These are phyloP conservation scores for Petasospora fabianii DNA, from an alignment of 1,139 yeast species.

Conservation along the genomic window DNA sequence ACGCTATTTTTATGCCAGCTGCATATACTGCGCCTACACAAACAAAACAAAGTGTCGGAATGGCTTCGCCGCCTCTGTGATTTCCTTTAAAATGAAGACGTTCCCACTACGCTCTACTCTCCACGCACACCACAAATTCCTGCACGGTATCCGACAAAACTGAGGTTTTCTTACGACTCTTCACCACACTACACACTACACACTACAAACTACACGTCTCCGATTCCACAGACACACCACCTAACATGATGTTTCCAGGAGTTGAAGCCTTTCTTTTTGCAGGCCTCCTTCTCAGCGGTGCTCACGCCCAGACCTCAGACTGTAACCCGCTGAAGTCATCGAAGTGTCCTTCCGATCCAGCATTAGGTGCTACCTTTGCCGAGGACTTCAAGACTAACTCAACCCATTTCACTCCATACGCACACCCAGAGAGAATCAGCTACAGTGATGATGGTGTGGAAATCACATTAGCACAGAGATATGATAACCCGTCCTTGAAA, in stretches of 20 bases:
- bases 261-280: conserved; percentile 1
- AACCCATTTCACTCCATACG: conserved; percentile 36
- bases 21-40: too few relatives aligned
- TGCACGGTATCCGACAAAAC: too few relatives aligned
- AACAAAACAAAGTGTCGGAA: too few relatives aligned
- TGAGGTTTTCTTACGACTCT: too few relatives aligned
- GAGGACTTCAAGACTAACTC: conserved; percentile 48
- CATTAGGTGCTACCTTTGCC: conserved; percentile 50
- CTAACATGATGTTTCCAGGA: background rate
- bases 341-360: conserved; percentile 46
- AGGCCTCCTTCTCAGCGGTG: background rate
- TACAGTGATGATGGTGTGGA: conserved; percentile 54
- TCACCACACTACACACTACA: too few relatives aligned
- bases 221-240: too few relatives aligned
- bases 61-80: too few relatives aligned
- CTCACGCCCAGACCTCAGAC: conserved; percentile 15
- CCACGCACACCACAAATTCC: too few relatives aligned
- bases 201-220: too few relatives aligned
- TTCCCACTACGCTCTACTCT: too few relatives aligned
- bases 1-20: too few relatives aligned
- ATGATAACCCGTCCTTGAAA: conserved; percentile 70
- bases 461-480: conserved; percentile 54
- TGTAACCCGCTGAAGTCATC: conserved; percentile 41
- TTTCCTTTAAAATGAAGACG: too few relatives aligned
- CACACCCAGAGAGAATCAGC: conserved; percentile 35